Evolutionary conservation across 75 land plant species (phyloP).

Genomic region (Selaginella tamariscina): DNA sequence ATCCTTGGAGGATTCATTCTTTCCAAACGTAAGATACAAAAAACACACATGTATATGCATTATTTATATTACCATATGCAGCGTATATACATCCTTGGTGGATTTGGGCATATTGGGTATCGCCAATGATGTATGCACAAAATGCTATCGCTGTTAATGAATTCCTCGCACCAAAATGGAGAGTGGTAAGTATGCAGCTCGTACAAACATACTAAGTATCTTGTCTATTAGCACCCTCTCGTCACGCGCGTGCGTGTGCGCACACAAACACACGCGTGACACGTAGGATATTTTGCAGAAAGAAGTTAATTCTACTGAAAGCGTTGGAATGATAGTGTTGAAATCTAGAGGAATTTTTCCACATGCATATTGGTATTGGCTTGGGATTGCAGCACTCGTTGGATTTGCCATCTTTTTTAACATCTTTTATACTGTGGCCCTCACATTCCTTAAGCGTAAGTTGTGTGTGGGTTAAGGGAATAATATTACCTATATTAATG

Average conservation of each 20-base stretch:
- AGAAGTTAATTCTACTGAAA: not conserved
- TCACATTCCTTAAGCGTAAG: conserved; percentile 7
- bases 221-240: not conserved
- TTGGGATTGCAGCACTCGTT: conserved; percentile 2
- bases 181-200: conserved; percentile 1
- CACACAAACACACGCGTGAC: too few relatives aligned
- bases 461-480: not conserved
- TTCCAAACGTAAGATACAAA: conserved; percentile 1
- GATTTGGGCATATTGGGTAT: conserved; percentile 7
- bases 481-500: too few relatives aligned
- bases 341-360: not conserved
- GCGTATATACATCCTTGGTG: conserved; percentile 4
- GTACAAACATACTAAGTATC: too few relatives aligned
- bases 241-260: too few relatives aligned
- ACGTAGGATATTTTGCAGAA: not conserved
- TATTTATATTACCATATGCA: not conserved
- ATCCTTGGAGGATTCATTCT: conserved; percentile 1
- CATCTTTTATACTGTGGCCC: not conserved
- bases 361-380: conserved; percentile 4
- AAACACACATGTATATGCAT: not conserved
- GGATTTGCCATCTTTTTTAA: conserved; percentile 5
- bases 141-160: conserved; percentile 12
- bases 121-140: conserved; percentile 10
- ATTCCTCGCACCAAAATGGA: not conserved
- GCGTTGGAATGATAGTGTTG: not conserved